phyloP scores from a whole-genome alignment of 2,329 filamentous ascomycete genomes.

The Ophiostoma populinum region DNA sequence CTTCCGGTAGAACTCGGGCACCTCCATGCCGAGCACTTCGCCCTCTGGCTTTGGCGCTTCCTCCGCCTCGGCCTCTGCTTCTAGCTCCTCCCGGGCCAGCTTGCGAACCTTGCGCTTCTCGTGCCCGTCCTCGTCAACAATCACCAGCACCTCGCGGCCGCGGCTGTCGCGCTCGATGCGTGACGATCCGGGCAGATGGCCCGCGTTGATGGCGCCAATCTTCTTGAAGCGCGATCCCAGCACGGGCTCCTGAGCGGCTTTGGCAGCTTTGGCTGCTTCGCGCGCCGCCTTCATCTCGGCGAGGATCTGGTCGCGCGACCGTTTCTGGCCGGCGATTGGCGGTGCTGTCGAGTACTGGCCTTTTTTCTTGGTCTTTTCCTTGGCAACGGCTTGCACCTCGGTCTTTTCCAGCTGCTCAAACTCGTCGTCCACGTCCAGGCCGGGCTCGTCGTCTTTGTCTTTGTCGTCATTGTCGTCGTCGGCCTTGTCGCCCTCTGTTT shows the following conservation, averaged over 20 bases:
- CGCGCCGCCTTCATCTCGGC: conserved; percentile 48
- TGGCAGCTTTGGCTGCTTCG: conserved; percentile 40
- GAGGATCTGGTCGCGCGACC: conserved; percentile 48
- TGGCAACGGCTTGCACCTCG: conserved; percentile 35
- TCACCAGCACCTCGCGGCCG: conserved; percentile 46
- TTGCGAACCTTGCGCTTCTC: conserved; percentile 49
- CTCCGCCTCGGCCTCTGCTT: conserved; percentile 21
- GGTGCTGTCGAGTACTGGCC: conserved; percentile 39
- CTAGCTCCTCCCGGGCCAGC: conserved; percentile 14
- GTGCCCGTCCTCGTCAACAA: conserved; percentile 47
- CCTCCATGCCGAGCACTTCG: conserved; percentile 46
- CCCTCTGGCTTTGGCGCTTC: conserved; percentile 25
- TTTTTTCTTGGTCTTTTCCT: conserved; percentile 38
- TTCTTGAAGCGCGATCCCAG: conserved; percentile 47
- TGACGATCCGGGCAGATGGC: conserved; percentile 14
- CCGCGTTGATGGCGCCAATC: conserved; percentile 33
- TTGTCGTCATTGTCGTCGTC: conserved; percentile 11
- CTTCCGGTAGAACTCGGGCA: conserved; percentile 39
- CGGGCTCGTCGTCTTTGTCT: conserved; percentile 8
- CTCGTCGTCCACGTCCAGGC: conserved; percentile 45
- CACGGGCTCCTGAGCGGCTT: conserved; percentile 31
- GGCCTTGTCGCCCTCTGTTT: conserved; percentile 27
- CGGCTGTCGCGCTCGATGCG: conserved; percentile 44
- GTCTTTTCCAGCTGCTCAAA: conserved; percentile 39
- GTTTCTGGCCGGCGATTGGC: conserved; percentile 38